These are phyloP conservation scores for Epipyxis sp. DNA, from an alignment of 108 stramenopile species.

Conservation along the genomic window DNA sequence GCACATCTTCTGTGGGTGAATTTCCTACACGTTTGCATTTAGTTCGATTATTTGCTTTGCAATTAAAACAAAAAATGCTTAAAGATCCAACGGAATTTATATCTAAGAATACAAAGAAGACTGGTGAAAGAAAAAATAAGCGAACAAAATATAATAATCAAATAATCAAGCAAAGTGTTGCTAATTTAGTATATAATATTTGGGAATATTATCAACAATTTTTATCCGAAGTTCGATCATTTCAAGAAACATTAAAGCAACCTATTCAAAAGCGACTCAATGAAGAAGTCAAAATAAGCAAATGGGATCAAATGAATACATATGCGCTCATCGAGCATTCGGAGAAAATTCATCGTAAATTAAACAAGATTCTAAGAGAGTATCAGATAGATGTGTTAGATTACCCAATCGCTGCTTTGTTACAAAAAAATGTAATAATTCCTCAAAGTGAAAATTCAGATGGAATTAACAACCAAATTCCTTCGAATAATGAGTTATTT, in stretches of 20 bases:
- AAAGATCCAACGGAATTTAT: background rate
- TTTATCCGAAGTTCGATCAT: slow-evolving; percentile 42
- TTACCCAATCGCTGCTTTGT: no score
- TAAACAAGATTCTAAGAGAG: slow-evolving; percentile 38
- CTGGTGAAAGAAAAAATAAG: background rate
- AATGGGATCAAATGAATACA: slow-evolving; percentile 97
- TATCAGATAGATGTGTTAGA: slow-evolving; percentile 70
- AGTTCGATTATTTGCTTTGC: slow-evolving; percentile 40
- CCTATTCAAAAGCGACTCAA: slow-evolving; percentile 78
- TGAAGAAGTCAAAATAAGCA: slow-evolving; percentile 87
- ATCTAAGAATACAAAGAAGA: background rate
- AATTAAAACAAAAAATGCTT: no score
- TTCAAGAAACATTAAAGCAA: slow-evolving; percentile 47
- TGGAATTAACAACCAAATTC: no score
- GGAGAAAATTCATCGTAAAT: slow-evolving; percentile 80
- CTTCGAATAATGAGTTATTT: no score
- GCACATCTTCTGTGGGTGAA: slow-evolving; percentile 43
- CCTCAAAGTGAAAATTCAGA: no score
- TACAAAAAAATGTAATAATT: no score
- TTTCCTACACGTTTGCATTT: slow-evolving; percentile 49
- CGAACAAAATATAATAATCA: no score
- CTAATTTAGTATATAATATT: slow-evolving; percentile 62
- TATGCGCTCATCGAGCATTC: slow-evolving; percentile 85
- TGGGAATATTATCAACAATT: slow-evolving; percentile 73
- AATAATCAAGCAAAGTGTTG: slow-evolving; percentile 33